These are phyloP conservation scores for Millerago galiae DNA, from an alignment of 805 yeast genomes.

Conservation along the genomic window DNA sequence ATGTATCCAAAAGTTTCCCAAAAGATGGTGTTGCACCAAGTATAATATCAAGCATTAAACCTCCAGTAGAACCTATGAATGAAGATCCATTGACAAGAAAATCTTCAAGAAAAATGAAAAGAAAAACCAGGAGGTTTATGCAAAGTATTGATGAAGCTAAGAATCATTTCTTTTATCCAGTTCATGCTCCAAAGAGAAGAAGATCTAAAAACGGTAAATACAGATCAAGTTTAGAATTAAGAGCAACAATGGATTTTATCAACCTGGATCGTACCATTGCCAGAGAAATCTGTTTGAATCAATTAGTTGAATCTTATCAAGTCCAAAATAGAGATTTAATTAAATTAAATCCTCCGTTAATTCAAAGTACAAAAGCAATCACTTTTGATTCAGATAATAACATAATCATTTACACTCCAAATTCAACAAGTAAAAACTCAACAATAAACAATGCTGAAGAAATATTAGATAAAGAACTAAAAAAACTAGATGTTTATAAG, in stretches of 20 bases:
- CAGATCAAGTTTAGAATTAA: conserved; percentile 18
- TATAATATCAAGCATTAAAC: conserved; percentile 13
- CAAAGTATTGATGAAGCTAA: conserved; percentile 15
- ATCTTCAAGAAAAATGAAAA: conserved; percentile 9
- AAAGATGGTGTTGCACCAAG: conserved; percentile 16
- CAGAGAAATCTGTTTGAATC: conserved; percentile 18
- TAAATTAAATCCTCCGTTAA: conserved; percentile 12
- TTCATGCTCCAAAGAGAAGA: conserved; percentile 18
- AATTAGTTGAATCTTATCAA: conserved; percentile 11
- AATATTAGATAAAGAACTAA: conserved; percentile 16
- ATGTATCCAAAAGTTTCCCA: not conserved
- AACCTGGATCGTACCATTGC: conserved; percentile 18
- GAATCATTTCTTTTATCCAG: conserved; percentile 20
- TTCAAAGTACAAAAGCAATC: conserved; percentile 11
- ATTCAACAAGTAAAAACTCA: conserved; percentile 18
- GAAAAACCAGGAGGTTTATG: conserved; percentile 18
- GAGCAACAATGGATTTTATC: conserved; percentile 19
- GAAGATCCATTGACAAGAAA: conserved; percentile 6
- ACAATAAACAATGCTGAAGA: conserved; percentile 18
- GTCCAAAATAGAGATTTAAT: conserved; percentile 8
- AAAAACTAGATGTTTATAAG: conserved; percentile 13
- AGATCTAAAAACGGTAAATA: conserved; percentile 20
- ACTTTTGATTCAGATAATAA: conserved; percentile 23
- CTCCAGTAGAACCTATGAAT: conserved; percentile 5
- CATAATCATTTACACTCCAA: conserved; percentile 21